Evolutionary conservation across 441 rosid species (phyloP), one percentile per base, ranked within the genome.

Genomic region (Macaranga tanarius): DNA sequence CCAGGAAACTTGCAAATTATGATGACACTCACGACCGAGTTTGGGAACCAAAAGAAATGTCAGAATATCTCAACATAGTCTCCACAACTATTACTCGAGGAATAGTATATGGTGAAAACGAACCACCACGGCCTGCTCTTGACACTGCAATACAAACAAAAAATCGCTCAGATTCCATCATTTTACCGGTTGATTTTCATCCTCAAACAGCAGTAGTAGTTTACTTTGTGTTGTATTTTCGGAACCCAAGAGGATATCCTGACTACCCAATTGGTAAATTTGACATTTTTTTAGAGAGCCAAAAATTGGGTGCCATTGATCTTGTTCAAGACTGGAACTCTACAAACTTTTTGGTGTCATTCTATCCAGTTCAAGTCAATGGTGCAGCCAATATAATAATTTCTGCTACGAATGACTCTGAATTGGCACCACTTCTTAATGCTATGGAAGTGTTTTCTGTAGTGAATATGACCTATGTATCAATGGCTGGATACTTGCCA

Each of bases 361-460:
- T 70, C 0, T 69, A 70, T 17, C 77, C 77, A 0, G 69, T 78
- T 64, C n/a, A 56, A 10, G 55, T 70, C 5, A 40, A 56, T 4
- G 81, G 77, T 51, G 70, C 60, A 0, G 77, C 72, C 20, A 55
- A 77, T 25, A 55, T 69, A 23, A 68, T 74, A 0, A 57, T 73
- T 51, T 73, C 74, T 9, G 23, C 77, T 4, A 61, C 51, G 2
- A 17, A 54, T 13, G 45, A 6, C 3, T 65, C 77, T 7, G 59
- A 26, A 17, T 40, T 59, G 44, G 44, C 75, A n/a, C 75, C 69
- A 7, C 19, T 78, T 3, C 68, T 65, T 7, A 70, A 69, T 19
- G 72, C 75, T 28, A 59, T 65, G 69, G 61, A 70, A 78, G 72
- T 47, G 11, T 78, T 59, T 11, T 48, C 62, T 77, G 70, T 28